Evolutionary conservation across 2,329 filamentous ascomycete species (phyloP).

Genomic region (Aspergillus nomiae): DNA sequence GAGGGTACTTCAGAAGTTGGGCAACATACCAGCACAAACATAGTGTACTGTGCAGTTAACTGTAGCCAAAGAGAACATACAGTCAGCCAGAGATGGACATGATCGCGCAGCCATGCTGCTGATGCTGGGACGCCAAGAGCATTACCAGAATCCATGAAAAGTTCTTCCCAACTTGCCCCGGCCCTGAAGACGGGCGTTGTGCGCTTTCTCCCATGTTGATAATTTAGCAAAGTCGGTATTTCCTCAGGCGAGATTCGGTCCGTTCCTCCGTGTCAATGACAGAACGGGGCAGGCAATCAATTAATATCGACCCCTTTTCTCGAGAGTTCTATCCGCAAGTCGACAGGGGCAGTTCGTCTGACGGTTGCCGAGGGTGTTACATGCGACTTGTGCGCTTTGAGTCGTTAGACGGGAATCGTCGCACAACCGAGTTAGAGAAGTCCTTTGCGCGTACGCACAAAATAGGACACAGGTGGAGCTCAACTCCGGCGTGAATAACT

Average conservation of each 20-base stretch:
- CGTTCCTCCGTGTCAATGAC: conserved; percentile 12
- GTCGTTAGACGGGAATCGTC: conserved; percentile 1
- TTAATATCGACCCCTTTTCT: conserved; percentile 4
- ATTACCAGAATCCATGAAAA: conserved; percentile 46
- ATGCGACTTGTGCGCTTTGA: conserved; percentile 17
- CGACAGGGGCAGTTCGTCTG: neutral
- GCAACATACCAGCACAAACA: conserved; percentile 45
- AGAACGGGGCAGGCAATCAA: neutral
- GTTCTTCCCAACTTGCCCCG: conserved; percentile 35
- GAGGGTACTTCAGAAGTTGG: neutral
- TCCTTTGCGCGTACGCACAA: neutral
- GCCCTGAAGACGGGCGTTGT: conserved; percentile 35
- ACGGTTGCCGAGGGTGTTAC: conserved; percentile 16
- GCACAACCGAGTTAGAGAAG: neutral
- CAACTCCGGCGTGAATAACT: neutral
- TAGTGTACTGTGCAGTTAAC: conserved; percentile 48
- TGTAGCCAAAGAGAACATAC: conserved; percentile 21
- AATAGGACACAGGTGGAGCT: neutral
- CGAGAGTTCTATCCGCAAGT: neutral
- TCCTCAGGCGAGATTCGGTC: neutral
- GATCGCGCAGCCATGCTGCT: neutral
- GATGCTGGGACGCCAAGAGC: neutral
- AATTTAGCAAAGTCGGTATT: neutral
- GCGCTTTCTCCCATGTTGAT: conserved; percentile 36
- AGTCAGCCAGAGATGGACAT: conserved; percentile 10